Evolutionary conservation across 495 filamentous ascomycete genomes (phyloP).

Genomic region (Sporormia fimetaria): DNA sequence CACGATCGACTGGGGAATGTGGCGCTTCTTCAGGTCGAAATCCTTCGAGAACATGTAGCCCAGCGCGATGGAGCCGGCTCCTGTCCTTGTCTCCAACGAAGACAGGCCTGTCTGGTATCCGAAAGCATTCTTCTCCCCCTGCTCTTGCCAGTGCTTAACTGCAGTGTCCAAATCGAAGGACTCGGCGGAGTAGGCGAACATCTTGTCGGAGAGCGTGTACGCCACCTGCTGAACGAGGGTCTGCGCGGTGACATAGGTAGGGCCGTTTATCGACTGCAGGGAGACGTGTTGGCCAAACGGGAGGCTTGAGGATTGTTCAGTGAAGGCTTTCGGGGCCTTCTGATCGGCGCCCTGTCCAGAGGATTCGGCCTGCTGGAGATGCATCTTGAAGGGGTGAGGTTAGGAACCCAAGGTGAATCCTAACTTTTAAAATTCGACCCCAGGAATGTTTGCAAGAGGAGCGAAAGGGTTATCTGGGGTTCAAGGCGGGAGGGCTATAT

Average conservation of each 20-base stretch:
- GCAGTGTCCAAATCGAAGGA: slow-evolving; percentile 81
- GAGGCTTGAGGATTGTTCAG: slow-evolving; percentile 40
- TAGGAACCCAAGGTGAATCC: too few species aligned
- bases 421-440: too few species aligned
- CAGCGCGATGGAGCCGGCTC: slow-evolving; percentile 82
- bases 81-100: slow-evolving; percentile 73
- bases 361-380: slow-evolving; percentile 23
- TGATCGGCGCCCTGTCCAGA: slow-evolving; percentile 19
- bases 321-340: slow-evolving; percentile 11
- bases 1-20: slow-evolving; percentile 80
- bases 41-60: slow-evolving; percentile 97
- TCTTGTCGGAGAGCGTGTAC: slow-evolving; percentile 84
- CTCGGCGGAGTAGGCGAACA: slow-evolving; percentile 92
- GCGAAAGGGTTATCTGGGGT: too few species aligned
- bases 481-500: too few species aligned
- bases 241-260: slow-evolving; percentile 85
- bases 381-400: slow-evolving; percentile 21
- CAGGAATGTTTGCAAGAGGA: too few species aligned
- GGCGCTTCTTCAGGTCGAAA: slow-evolving; percentile 79
- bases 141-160: slow-evolving; percentile 58
- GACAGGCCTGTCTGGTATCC: slow-evolving; percentile 69
- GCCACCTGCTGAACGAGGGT: slow-evolving; percentile 90
- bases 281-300: slow-evolving; percentile 50
- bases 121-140: slow-evolving; percentile 60
- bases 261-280: slow-evolving; percentile 63